Conservation (phyloP, 352 stramenopile genomes). For the Globisporangium takayamanum region DNA sequence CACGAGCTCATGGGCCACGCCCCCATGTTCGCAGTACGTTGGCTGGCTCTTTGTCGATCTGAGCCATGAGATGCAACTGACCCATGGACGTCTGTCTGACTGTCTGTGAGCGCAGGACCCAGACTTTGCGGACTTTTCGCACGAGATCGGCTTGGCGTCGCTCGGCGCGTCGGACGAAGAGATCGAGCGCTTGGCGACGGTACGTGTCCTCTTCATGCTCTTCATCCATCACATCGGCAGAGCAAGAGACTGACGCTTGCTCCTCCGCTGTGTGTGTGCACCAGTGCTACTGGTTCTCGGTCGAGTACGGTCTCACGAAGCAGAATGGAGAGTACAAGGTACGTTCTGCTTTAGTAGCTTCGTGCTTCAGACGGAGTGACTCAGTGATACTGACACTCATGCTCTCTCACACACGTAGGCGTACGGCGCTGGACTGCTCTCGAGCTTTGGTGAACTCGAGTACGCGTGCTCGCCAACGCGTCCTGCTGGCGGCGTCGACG, state of each 20-base stretch:
- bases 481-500: slow-evolving; percentile 44
- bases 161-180: slow-evolving; percentile 95
- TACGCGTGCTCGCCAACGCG: slow-evolving; percentile 86
- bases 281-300: slow-evolving; percentile 97
- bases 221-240: no score
- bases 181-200: slow-evolving; percentile 89
- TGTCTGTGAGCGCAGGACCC: slow-evolving; percentile 54
- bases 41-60: not conserved
- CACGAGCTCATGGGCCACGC: slow-evolving; percentile 96
- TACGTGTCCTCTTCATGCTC: slow-evolving; percentile 6
- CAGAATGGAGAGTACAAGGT: slow-evolving; percentile 92
- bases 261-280: not conserved
- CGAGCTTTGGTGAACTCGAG: slow-evolving; percentile 96
- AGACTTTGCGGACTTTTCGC: slow-evolving; percentile 96
- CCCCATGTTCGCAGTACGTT: slow-evolving; percentile 92
- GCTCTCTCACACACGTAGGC: slow-evolving; percentile 27
- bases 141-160: slow-evolving; percentile 95
- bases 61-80: not conserved
- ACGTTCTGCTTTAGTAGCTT: not conserved
- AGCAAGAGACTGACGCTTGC: not conserved
- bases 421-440: slow-evolving; percentile 95
- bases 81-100: not conserved
- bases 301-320: slow-evolving; percentile 96
- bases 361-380: not conserved
- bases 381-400: no score